These are phyloP conservation scores for Silene coronaria DNA, from an alignment of 179 eudicot species.

Conservation along the genomic window DNA sequence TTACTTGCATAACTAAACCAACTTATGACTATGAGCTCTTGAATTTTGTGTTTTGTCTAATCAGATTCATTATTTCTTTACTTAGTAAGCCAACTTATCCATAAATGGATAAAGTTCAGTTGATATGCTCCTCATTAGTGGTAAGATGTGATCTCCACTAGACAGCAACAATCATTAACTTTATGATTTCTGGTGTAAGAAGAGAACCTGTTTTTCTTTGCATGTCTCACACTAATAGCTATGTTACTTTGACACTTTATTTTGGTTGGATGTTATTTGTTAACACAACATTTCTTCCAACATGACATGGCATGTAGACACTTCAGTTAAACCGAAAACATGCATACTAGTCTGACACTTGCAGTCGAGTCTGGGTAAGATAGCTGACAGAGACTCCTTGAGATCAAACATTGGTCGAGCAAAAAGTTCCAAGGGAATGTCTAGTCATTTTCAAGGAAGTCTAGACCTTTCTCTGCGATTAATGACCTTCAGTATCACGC, in stretches of 20 bases:
- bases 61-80: not conserved
- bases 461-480: conserved; percentile 44
- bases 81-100: conserved; percentile 6
- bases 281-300: not conserved
- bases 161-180: not conserved
- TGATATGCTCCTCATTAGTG: conserved; percentile 15
- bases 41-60: not conserved
- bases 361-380: not conserved
- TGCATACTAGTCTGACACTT: not conserved
- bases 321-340: not conserved
- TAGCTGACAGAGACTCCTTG: not conserved
- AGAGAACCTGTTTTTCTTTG: not conserved
- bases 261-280: not conserved
- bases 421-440: conserved; percentile 28
- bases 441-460: conserved; percentile 33
- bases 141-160: conserved; percentile 15
- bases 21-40: no score
- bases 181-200: not conserved
- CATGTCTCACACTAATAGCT: not conserved
- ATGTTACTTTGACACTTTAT: not conserved
- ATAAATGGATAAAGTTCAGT: conserved; percentile 9
- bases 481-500: not conserved
- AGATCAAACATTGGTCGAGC: conserved; percentile 13
- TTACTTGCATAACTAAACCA: no score
- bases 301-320: no score